phyloP scores from a whole-genome alignment of 2,329 filamentous ascomycete genomes.

The Paraconiothyrium sp. region DNA sequence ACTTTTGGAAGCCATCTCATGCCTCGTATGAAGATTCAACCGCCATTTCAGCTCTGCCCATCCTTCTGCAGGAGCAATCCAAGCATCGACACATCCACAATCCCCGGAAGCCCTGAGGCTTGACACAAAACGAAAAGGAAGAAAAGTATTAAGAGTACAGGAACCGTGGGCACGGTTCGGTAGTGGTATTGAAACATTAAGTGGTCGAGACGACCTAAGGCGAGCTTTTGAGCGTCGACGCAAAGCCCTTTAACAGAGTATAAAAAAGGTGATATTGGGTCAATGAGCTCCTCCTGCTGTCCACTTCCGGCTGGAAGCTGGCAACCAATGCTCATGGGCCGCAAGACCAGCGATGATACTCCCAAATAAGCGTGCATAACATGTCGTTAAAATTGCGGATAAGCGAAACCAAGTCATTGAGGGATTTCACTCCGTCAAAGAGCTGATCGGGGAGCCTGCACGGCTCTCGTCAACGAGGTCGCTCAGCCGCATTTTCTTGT shows the following conservation, averaged over 20 bases:
- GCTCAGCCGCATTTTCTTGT: conserved; percentile 66
- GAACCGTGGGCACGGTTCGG: conserved; percentile 20
- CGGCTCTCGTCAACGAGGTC: conserved; percentile 61
- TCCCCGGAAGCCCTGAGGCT: neutral
- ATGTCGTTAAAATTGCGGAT: conserved; percentile 25
- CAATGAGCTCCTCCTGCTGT: neutral
- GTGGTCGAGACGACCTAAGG: conserved; percentile 39
- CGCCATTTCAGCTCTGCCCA: neutral
- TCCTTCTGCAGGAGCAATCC: neutral
- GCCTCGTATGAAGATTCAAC: neutral
- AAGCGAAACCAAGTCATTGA: conserved; percentile 19
- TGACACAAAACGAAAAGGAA: conserved; percentile 9
- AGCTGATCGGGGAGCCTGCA: conserved; percentile 45
- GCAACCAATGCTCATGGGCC: conserved; percentile 16
- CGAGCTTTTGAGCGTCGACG: conserved; percentile 37
- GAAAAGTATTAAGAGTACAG: conserved; percentile 42
- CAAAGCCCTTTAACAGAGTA: conserved; percentile 19
- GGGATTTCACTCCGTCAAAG: conserved; percentile 38
- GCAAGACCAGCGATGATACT: conserved; percentile 21
- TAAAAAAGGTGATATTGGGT: neutral
- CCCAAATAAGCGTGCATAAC: conserved; percentile 25
- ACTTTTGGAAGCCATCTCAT: conserved; percentile 9
- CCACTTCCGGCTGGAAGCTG: conserved; percentile 2
- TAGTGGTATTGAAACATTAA: conserved; percentile 49
- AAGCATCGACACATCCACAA: conserved; percentile 1